Evolutionary conservation across 176 grass and related monocot species (phyloP).

Genomic region (Musa troglodytarum): DNA sequence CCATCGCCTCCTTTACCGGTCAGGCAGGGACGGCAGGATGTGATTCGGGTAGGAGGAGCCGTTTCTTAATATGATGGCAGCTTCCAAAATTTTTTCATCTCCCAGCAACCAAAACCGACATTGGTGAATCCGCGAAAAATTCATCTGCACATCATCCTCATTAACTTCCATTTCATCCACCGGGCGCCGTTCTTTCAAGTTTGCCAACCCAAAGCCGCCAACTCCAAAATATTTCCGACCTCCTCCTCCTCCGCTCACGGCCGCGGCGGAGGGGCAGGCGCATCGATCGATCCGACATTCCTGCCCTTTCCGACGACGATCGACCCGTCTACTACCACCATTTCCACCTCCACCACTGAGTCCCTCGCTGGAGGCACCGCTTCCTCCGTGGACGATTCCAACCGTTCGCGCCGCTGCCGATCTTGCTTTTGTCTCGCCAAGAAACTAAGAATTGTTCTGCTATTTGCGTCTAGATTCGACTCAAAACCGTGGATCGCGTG

Average conservation of each 20-base stretch:
- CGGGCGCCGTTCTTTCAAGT: not conserved
- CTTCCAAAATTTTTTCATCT: no score
- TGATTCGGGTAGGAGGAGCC: no score
- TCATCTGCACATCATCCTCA: not conserved
- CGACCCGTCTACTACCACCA: no score
- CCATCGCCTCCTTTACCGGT: no score
- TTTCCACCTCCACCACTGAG: not conserved
- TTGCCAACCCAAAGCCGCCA: not conserved
- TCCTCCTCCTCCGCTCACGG: not conserved
- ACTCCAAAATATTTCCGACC: no score
- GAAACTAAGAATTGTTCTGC: not conserved
- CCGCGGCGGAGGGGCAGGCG: not conserved
- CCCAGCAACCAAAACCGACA: no score
- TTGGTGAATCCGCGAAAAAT: not conserved
- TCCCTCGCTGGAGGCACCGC: not conserved
- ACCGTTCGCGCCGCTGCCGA: not conserved
- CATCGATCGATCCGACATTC: not conserved
- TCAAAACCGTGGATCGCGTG: not conserved
- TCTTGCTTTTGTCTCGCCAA: not conserved
- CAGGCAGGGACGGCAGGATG: no score
- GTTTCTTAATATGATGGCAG: no score
- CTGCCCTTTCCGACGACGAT: not conserved
- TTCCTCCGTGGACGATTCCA: not conserved
- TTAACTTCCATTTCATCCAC: not conserved
- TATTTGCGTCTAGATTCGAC: not conserved